Base-by-base conservation (phyloP, 2,329 filamentous ascomycete species). In the Aspergillus puulaauensis region DNA sequence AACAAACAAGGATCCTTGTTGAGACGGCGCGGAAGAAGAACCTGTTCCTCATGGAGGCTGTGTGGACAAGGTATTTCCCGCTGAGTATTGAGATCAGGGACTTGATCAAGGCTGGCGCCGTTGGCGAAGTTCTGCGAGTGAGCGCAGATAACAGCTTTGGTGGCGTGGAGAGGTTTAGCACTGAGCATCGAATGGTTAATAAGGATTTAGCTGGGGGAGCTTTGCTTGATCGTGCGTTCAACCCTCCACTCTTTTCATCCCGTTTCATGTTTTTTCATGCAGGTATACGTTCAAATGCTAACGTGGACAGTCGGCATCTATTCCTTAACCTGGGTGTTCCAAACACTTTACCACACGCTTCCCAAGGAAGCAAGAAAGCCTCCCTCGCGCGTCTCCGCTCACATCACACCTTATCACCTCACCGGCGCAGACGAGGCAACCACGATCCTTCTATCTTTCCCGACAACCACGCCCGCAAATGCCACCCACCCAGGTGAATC, bases 51-150 rank as follows among this genome's bases (percentile, higher is more conserved):
- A 92, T 93, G 89, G 90, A 93, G 76, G 90, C 90, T 44, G 90
- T 96, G 19, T 96, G 91, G 92, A 96, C 91, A 37, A 82, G 92
- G 58, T 95, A 89, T 78, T 95, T 96, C 78, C 92, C 92, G 2
- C 78, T 96, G 12, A 93, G 89, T 68, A 84, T 91, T 72, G 85
- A 93, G 68, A 76, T 92, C 21, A 66, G 77, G 15, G 69, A 76
- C 12, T 59, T 75, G 53, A 83, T 87, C 66, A 77, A 78, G 63
- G 83, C 86, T 64, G 86, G 86, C 4, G 79, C 80, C 17, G 84
- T 90, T 50, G 85, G 85, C 3, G 80, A 80, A 51, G 80, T 87
- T 21, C 71, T 83, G 35, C 79, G 85, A 33, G 82, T 85, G 4
- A 76, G 77, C 35, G 83, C 84, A 7, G 85, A 87, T 70, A 85